Evolutionary conservation across 441 rosid genomes (phyloP).

Genomic region (Kokia cookei): DNA sequence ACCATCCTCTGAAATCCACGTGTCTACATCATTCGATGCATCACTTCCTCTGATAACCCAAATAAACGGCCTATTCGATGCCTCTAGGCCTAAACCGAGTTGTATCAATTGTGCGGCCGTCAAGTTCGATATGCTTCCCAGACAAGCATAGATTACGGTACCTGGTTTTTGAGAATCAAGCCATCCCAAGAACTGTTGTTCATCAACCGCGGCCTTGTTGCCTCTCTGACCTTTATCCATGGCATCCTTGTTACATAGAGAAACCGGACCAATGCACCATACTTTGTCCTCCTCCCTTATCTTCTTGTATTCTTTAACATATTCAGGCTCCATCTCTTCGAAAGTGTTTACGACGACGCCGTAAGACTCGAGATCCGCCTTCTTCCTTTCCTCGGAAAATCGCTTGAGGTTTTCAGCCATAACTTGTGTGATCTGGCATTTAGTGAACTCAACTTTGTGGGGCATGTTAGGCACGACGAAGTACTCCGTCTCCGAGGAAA

Average conservation of each 20-base stretch:
- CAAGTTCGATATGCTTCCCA: conserved; percentile 29
- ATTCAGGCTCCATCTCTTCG: conserved; percentile 24
- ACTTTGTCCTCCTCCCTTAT: conserved; percentile 11
- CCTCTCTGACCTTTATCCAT: conserved; percentile 30
- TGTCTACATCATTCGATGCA: conserved; percentile 7
- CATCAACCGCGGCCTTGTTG: conserved; percentile 19
- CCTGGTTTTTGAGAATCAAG: conserved; percentile 23
- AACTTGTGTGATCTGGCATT: conserved; percentile 24
- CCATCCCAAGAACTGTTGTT: conserved; percentile 23
- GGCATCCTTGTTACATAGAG: conserved; percentile 20
- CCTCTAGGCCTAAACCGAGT: conserved; percentile 39
- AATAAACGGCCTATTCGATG: conserved; percentile 28
- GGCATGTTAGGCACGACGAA: conserved; percentile 48
- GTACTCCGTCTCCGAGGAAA: conserved; percentile 19
- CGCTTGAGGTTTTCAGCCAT: conserved; percentile 17
- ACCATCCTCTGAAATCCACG: conserved; percentile 27
- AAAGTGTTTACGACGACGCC: conserved; percentile 27
- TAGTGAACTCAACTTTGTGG: conserved; percentile 32
- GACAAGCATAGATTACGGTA: conserved; percentile 34
- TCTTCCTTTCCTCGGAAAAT: conserved; percentile 5
- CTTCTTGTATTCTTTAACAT: conserved; percentile 11
- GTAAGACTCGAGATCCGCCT: neutral
- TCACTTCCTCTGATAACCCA: conserved; percentile 31
- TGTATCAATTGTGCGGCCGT: conserved; percentile 25
- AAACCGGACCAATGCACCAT: conserved; percentile 35